Base-by-base conservation (phyloP, 441 rosid genomes). In the Manihot esculenta region DNA sequence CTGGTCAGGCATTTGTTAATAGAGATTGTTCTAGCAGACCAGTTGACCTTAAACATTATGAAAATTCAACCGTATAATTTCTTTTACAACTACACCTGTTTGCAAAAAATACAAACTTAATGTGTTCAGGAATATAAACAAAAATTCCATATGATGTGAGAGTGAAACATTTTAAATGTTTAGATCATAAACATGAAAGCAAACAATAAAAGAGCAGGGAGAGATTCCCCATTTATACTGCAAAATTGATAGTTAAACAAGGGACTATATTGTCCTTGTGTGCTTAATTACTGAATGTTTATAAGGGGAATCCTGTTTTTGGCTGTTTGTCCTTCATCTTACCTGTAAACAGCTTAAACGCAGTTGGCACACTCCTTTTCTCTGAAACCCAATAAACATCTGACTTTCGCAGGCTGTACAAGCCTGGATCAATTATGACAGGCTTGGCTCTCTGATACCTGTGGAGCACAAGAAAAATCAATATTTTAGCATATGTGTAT, bases 391-490 rank as follows among this genome's bases (percentile, higher is more conserved):
- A 92, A 62, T 85, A 91, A 44, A 92, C 84, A 73, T 88, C 88
- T 1, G 94, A 89, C 69, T 89, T 92, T 78, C 72, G 79, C 33
- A 76, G 77, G 56, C 84, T 74, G 72, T 89, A 88, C 27, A 89
- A 73, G 3, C 94, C 96, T 0, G 97, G 96, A 84, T 92, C 97
- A 76, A 89, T 83, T 72, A 92, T 85, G 79, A 92, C 88, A 64
- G 97, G 94, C 81, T 78, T 88, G 10, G 92, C 97, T 78, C 97
- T 89, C 55, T 89, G 94, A 66, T 81, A 66, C 75, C 95, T 92
- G 74, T 9, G 18, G 55, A 64, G 42, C 68, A 26, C 47, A 68
- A 30, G 35, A 53, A 49, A 66, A 38, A n/a, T 8, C 62, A 65
- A 38, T 66, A 18, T 47, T 62, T 53, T 18, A 72, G 64, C 59